Percentiles rank a stretch among this genome's conserved stretches.
Evolutionary conservation across 177 flowering plant species (phyloP).

Genomic region (Telopea speciosissima): DNA sequence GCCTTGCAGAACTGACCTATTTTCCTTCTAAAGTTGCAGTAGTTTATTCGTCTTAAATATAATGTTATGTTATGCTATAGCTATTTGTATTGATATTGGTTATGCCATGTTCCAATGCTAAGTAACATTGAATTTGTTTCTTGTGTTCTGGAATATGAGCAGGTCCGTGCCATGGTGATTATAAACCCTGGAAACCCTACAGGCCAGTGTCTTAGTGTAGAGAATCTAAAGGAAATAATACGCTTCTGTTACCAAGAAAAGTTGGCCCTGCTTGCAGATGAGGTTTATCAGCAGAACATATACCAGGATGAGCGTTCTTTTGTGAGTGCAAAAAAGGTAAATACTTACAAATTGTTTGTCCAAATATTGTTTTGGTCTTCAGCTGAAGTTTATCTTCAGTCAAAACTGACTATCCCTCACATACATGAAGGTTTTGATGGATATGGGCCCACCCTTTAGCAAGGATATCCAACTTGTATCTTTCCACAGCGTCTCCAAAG

Average conservation of each 20-base stretch:
- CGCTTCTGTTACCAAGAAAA: constrained; percentile 67
- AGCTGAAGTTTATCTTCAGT: neutral
- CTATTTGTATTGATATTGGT: neutral
- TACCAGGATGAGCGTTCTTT: constrained; percentile 98
- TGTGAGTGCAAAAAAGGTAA: constrained; percentile 86
- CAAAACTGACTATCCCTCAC: constrained; percentile 8
- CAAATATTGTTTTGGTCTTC: neutral
- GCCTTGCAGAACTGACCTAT: neutral
- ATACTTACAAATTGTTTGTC: neutral
- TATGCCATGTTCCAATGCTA: neutral
- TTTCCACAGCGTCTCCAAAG: constrained; percentile 96
- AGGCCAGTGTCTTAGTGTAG: constrained; percentile 91
- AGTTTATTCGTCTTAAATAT: neutral
- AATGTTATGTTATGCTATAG: neutral
- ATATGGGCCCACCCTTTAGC: constrained; percentile 84
- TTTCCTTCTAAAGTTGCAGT: neutral
- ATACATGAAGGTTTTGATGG: constrained; percentile 59
- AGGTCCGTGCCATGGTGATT: constrained; percentile 98
- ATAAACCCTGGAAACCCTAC: constrained; percentile 99
- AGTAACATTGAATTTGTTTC: constrained; percentile 7
- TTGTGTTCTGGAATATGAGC: constrained; percentile 18
- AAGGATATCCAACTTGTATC: constrained; percentile 87
- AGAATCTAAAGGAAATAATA: constrained; percentile 69
- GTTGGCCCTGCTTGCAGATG: constrained; percentile 84
- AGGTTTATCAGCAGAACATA: constrained; percentile 95